Conservation (phyloP, 2,329 filamentous ascomycete genomes). For the Calonectria multiphialidica region DNA sequence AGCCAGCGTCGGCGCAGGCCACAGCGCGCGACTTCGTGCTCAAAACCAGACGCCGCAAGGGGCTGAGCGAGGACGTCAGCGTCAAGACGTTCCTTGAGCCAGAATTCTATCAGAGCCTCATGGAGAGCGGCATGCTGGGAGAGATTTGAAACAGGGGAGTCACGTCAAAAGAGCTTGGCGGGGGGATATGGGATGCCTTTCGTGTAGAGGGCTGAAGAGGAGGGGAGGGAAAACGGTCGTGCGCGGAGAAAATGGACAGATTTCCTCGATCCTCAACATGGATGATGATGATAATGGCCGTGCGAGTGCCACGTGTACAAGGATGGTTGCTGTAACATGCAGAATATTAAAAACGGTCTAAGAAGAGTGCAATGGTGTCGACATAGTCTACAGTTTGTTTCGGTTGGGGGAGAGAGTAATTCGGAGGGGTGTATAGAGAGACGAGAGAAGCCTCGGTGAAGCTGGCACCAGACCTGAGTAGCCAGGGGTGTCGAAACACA, state of each 20-base stretch:
- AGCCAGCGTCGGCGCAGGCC: constrained; percentile 88
- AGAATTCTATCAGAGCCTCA: constrained; percentile 88
- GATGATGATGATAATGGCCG: constrained; percentile 29
- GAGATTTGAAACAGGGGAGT: constrained; percentile 47
- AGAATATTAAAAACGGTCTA: constrained; percentile 21
- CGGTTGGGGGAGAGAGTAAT: not conserved
- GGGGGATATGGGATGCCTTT: constrained; percentile 14
- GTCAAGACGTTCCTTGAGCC: constrained; percentile 97
- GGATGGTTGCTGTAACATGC: constrained; percentile 33
- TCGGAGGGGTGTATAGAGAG: constrained; percentile 5
- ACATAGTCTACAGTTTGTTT: not conserved
- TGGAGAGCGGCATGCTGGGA: constrained; percentile 89
- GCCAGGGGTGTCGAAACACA: constrained; percentile 10
- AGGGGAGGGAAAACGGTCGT: constrained; percentile 20
- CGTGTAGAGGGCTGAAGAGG: constrained; percentile 21
- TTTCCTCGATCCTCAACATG: constrained; percentile 28
- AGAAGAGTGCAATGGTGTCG: constrained; percentile 12
- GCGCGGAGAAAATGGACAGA: constrained; percentile 25
- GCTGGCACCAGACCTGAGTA: not conserved
- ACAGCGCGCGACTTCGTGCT: constrained; percentile 96
- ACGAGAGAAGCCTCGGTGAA: constrained; percentile 20
- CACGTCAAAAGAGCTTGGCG: constrained; percentile 3
- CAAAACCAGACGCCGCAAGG: constrained; percentile 94
- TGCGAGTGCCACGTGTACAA: constrained; percentile 30
- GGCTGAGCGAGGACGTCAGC: constrained; percentile 93